A percentile compares a stretch with the other conserved stretches of the same genome.
phyloP scores from a whole-genome alignment of 805 yeast species.

The Starmerella vaccinii region DNA sequence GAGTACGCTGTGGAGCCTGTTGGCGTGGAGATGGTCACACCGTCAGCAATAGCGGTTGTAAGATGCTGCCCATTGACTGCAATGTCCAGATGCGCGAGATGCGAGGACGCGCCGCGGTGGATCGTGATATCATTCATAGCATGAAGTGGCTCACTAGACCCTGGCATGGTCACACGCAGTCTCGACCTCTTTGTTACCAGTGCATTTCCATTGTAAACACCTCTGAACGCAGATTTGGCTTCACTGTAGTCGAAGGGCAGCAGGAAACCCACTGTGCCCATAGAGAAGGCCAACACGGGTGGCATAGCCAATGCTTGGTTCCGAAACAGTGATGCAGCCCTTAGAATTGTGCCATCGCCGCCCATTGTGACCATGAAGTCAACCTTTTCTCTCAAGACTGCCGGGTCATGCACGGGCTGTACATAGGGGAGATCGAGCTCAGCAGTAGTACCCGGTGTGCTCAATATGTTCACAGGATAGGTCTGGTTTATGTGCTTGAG shows the following conservation, averaged over 20 bases:
- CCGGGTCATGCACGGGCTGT: slow-evolving; percentile 45
- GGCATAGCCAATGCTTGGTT: slow-evolving; percentile 53
- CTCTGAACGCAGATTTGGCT: slow-evolving; percentile 48
- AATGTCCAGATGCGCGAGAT: slow-evolving; percentile 73
- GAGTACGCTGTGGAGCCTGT: slow-evolving; percentile 95
- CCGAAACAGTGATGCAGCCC: slow-evolving; percentile 72
- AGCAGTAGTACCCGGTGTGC: slow-evolving; percentile 60
- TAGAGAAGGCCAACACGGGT: slow-evolving; percentile 76
- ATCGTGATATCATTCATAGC: slow-evolving; percentile 89
- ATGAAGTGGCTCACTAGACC: slow-evolving; percentile 37
- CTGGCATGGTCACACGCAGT: slow-evolving; percentile 30
- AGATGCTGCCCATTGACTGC: slow-evolving; percentile 71
- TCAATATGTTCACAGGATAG: slow-evolving; percentile 65
- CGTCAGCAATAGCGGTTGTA: slow-evolving; percentile 89
- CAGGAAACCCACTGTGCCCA: slow-evolving; percentile 85
- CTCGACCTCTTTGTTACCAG: slow-evolving; percentile 67
- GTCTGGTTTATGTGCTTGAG: slow-evolving; percentile 47
- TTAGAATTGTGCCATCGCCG: slow-evolving; percentile 90
- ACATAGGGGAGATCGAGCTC: slow-evolving; percentile 39
- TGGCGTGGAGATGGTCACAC: slow-evolving; percentile 75
- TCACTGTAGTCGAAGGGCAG: slow-evolving; percentile 73
- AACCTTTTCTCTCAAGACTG: slow-evolving; percentile 40
- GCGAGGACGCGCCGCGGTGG: slow-evolving; percentile 83
- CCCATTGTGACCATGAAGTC: slow-evolving; percentile 81
- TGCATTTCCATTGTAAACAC: slow-evolving; percentile 58